Evolutionary conservation across 306 rosid species (phyloP).

Genomic region (Luffa acutangula): DNA sequence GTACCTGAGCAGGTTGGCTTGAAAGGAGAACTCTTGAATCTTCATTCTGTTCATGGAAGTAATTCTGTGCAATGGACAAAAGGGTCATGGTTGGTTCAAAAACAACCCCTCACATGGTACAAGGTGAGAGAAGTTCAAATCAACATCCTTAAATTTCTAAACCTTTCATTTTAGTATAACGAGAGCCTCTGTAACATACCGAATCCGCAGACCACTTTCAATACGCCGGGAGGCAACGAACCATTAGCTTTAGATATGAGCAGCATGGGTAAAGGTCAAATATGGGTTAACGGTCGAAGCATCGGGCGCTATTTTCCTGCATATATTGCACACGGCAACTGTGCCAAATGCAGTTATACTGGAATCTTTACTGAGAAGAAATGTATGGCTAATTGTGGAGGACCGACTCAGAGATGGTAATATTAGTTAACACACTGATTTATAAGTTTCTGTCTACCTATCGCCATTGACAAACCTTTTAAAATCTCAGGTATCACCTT

Average conservation of each 20-base stretch:
- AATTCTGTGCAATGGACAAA: slow-evolving; percentile 60
- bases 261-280: slow-evolving; percentile 89
- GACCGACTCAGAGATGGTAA: slow-evolving; percentile 87
- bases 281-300: slow-evolving; percentile 79
- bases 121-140: slow-evolving; percentile 38
- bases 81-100: slow-evolving; percentile 45
- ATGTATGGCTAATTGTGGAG: slow-evolving; percentile 55
- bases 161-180: not conserved
- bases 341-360: slow-evolving; percentile 58
- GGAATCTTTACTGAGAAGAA: slow-evolving; percentile 60
- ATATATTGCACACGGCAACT: slow-evolving; percentile 45
- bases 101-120: slow-evolving; percentile 89
- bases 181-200: not conserved
- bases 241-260: slow-evolving; percentile 89
- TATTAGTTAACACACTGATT: slow-evolving; percentile 1
- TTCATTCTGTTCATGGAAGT: slow-evolving; percentile 67
- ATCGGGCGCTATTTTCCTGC: slow-evolving; percentile 90
- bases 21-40: slow-evolving; percentile 57
- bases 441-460: not conserved
- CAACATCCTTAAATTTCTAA: not conserved
- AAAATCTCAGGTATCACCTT: slow-evolving; percentile 71
- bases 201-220: slow-evolving; percentile 48
- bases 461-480: not conserved
- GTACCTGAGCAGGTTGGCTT: slow-evolving; percentile 57
- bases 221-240: slow-evolving; percentile 53